A percentile compares a stretch with the other conserved stretches of the same genome.
phyloP scores from a whole-genome alignment of 305 asterid genomes.

The Solanum chacoense region DNA sequence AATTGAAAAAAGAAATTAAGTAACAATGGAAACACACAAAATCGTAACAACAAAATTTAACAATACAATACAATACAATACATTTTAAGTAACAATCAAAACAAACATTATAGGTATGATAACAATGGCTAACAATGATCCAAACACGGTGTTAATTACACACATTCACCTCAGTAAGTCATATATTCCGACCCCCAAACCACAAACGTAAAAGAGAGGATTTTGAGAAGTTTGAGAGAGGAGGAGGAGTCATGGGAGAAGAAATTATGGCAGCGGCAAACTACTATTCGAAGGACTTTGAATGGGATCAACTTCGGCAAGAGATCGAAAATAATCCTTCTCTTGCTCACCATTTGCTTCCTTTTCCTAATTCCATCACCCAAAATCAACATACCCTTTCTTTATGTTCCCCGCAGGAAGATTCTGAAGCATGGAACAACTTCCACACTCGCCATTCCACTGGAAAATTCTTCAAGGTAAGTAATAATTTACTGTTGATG shows the following conservation, averaged over 20 bases:
- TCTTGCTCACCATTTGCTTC: conserved; percentile 50
- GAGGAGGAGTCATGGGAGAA: not conserved
- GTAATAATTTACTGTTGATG: not conserved
- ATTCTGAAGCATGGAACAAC: conserved; percentile 67
- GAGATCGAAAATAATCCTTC: conserved; percentile 56
- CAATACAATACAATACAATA: no score
- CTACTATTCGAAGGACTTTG: conserved; percentile 78
- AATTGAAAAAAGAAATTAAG: no score
- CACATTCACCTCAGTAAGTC: not conserved
- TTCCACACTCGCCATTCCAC: conserved; percentile 84
- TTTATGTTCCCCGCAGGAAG: conserved; percentile 12
- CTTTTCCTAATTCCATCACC: conserved; percentile 18
- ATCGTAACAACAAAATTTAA: no score
- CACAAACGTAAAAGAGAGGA: not conserved
- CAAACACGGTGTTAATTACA: no score
- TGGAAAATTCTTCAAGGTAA: conserved; percentile 90
- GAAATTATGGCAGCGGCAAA: conserved; percentile 27
- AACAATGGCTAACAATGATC: no score
- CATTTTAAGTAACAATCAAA: no score
- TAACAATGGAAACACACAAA: no score
- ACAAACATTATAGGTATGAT: rapidly evolving
- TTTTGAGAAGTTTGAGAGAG: not conserved
- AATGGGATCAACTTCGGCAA: conserved; percentile 57
- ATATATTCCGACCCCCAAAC: not conserved
- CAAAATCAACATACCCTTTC: conserved; percentile 8